These are phyloP conservation scores for Biancaea sappan DNA, from an alignment of 306 rosid species.

Conservation along the genomic window DNA sequence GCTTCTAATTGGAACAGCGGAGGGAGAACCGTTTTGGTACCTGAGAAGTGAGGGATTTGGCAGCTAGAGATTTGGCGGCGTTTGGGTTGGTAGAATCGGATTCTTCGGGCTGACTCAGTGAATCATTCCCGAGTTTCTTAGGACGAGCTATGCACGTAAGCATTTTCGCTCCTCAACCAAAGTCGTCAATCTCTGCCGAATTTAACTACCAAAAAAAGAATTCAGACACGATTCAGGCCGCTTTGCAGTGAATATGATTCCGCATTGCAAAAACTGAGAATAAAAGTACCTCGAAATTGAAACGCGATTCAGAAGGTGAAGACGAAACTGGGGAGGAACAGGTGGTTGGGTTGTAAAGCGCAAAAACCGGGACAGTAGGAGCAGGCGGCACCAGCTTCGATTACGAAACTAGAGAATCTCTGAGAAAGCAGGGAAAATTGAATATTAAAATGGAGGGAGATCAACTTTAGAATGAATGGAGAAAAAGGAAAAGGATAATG, in stretches of 20 bases:
- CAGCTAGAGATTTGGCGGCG: conserved; percentile 43
- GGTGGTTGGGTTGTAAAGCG: not conserved
- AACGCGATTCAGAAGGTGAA: not conserved
- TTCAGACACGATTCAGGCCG: not conserved
- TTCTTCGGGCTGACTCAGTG: conserved; percentile 61
- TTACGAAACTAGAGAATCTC: conserved; percentile 44
- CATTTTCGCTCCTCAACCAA: conserved; percentile 48
- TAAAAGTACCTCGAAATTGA: not conserved
- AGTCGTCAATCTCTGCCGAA: conserved; percentile 7
- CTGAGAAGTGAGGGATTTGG: conserved; percentile 86
- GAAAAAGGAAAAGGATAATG: not conserved
- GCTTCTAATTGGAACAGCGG: not conserved
- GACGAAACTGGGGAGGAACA: too few species aligned
- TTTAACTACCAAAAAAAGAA: not conserved
- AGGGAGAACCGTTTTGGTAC: conserved; percentile 27
- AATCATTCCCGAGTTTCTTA: conserved; percentile 75
- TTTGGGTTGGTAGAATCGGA: conserved; percentile 43
- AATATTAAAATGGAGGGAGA: conserved; percentile 12
- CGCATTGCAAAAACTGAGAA: not conserved
- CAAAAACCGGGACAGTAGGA: conserved; percentile 27
- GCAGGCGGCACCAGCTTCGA: conserved; percentile 33
- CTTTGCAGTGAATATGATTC: not conserved
- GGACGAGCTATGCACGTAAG: conserved; percentile 95
- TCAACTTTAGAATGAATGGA: not conserved
- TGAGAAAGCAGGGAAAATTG: conserved; percentile 19